Evolutionary conservation across 1,284 basidiomycete genomes (phyloP).

Genomic region (Fomitopsis pinicola): DNA sequence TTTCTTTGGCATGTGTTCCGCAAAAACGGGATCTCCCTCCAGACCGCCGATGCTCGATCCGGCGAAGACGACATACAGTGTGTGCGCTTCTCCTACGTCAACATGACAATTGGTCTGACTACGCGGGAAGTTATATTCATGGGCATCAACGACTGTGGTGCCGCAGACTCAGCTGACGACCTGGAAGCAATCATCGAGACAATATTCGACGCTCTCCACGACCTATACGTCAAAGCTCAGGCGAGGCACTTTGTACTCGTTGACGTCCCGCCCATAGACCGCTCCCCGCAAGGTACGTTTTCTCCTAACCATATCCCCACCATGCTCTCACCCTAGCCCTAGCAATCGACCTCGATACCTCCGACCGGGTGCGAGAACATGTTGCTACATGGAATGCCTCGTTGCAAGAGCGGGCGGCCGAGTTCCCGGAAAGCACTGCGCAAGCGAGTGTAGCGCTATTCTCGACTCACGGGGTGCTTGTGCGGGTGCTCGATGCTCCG

Average conservation of each 20-base stretch:
- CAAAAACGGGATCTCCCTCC: not conserved
- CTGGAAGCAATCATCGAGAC: slow-evolving; percentile 16
- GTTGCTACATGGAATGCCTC: slow-evolving; percentile 27
- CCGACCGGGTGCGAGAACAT: slow-evolving; percentile 15
- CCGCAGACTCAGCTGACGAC: slow-evolving; percentile 10
- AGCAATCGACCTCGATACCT: slow-evolving; percentile 4
- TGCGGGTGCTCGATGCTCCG: slow-evolving; percentile 31
- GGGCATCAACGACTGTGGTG: slow-evolving; percentile 23
- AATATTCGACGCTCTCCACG: slow-evolving; percentile 15
- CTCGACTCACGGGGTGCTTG: slow-evolving; percentile 27
- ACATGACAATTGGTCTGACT: not conserved
- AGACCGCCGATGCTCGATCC: slow-evolving; percentile 3
- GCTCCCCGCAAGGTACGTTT: slow-evolving; percentile 17
- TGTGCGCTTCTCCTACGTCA: not conserved
- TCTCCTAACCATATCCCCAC: not conserved
- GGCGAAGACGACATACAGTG: slow-evolving; percentile 8
- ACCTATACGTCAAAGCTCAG: slow-evolving; percentile 21
- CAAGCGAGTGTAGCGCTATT: slow-evolving; percentile 26
- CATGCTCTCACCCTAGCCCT: not conserved
- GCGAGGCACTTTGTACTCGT: slow-evolving; percentile 24
- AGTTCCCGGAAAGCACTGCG: slow-evolving; percentile 17
- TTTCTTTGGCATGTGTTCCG: slow-evolving; percentile 10
- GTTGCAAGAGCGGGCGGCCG: slow-evolving; percentile 16
- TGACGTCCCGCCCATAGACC: slow-evolving; percentile 22
- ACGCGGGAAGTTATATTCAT: slow-evolving; percentile 12